Evolutionary conservation across 2,329 filamentous ascomycete genomes (phyloP), one percentile per base, ranked within the genome.

Genomic region (Botryotinia narcissicola): DNA sequence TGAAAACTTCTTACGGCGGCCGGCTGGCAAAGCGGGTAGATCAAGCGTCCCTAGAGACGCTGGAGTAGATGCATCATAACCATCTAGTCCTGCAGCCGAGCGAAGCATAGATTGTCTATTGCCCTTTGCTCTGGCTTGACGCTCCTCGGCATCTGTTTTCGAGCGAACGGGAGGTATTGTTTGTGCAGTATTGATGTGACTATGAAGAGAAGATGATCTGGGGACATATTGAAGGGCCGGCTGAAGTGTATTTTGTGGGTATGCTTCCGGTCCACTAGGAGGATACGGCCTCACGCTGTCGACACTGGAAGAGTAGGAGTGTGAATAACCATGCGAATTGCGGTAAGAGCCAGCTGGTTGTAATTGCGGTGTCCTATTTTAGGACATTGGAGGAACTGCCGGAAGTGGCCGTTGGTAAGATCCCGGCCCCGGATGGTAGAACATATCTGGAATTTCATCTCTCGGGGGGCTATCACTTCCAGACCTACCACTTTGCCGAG

Each of bases 141-240:
- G 85, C 78, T 91, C 88, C 75, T 91, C 91, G 57, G 97, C 92
- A 57, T 99, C 96, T 14, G 96, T 99, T 82, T 97, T 95, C 51
- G 96, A 98, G 73, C 96, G 89, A 57, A 93, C 91, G n/a, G 96
- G 94, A 44, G 94, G 88, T 76, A 93, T 88, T 44, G 95, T 88
- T 74, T 91, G 88, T 48, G 95, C 94, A 12, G 93, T 92, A 75
- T 91, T 93, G 79, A 91, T 93, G 81, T 97, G 93, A 76, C 90
- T 94, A 5, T 92, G 91, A 73, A 98, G 83, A 44, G 95, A 98
- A 48, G 93, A 93, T 9, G 93, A 96, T 79, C 94, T 87, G 77
- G 89, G 89, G 62, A 91, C 88, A 81, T 85, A 82, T 61, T 82
- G 81, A 3, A 59, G 32, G 69, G 76, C 77, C 64, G 81, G 80